Conservation (phyloP, 2,329 filamentous ascomycete species). For the Pyrenophora seminiperda region DNA sequence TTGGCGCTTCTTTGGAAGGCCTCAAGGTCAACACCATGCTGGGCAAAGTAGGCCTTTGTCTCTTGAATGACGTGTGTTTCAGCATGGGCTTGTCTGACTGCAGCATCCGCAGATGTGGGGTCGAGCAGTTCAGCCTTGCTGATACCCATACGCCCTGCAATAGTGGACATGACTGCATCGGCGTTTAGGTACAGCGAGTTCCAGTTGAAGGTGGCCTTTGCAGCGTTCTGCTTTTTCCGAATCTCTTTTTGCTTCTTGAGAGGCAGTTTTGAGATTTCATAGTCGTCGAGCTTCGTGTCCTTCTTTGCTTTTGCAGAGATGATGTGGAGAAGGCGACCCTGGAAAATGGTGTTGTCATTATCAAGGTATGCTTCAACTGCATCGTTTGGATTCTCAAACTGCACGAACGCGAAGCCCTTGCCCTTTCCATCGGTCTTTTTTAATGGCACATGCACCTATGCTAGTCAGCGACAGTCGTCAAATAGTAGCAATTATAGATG, state of each 20-base stretch:
- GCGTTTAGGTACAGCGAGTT: conserved; percentile 98
- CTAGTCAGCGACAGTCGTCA: conserved; percentile 22
- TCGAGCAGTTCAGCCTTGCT: conserved; percentile 91
- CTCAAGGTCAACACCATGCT: conserved; percentile 88
- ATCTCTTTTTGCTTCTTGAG: conserved; percentile 94
- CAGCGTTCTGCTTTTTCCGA: conserved; percentile 79
- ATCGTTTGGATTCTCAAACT: conserved; percentile 72
- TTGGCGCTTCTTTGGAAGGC: conserved; percentile 85
- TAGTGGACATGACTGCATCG: conserved; percentile 89
- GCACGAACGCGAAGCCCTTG: conserved; percentile 90
- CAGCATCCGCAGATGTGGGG: conserved; percentile 92
- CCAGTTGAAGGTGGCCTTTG: conserved; percentile 87
- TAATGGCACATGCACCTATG: conserved; percentile 84
- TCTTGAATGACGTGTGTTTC: conserved; percentile 97
- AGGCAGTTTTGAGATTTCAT: conserved; percentile 85
- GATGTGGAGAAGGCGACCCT: conserved; percentile 89
- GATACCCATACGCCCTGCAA: conserved; percentile 84
- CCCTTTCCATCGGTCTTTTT: conserved; percentile 70
- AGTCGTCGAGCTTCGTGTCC: conserved; percentile 82
- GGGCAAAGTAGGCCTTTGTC: conserved; percentile 86
- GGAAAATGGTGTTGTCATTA: conserved; percentile 84
- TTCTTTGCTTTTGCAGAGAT: conserved; percentile 83
- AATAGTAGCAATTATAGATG: not conserved
- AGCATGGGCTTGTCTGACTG: conserved; percentile 93
- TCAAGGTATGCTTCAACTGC: conserved; percentile 79